Conservation (phyloP, 176 grass and related monocot species). For the Themeda triandra region DNA sequence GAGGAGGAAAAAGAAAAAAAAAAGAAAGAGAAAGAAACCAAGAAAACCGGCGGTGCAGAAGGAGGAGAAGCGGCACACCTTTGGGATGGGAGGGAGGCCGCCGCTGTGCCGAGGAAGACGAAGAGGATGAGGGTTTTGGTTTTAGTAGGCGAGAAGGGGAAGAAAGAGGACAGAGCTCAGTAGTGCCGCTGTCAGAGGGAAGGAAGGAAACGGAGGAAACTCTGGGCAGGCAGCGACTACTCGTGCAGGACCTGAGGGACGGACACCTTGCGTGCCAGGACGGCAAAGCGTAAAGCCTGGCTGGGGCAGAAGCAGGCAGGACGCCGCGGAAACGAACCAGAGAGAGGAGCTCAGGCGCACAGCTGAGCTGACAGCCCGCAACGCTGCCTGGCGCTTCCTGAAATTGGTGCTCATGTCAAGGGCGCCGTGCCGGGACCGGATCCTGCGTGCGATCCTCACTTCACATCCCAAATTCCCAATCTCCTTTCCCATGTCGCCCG, state of each 20-base stretch:
- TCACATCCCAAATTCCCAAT: background rate
- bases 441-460: background rate
- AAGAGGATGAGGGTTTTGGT: background rate
- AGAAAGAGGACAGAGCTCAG: rapidly evolving
- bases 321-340: too few relatives aligned
- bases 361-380: too few relatives aligned
- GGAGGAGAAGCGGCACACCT: background rate
- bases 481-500: background rate
- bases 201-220: too few relatives aligned
- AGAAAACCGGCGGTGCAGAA: background rate
- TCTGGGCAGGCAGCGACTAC: background rate
- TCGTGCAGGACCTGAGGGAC: background rate
- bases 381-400: too few relatives aligned
- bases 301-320: too few relatives aligned
- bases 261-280: slow-evolving; percentile 34
- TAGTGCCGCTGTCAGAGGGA: too few relatives aligned
- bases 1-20: too few relatives aligned
- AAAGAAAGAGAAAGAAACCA: background rate
- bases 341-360: too few relatives aligned
- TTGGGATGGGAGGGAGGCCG: background rate
- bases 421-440: background rate
- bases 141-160: background rate
- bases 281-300: slow-evolving; percentile 15
- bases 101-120: background rate
- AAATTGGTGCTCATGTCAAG: slow-evolving; percentile 4